phyloP scores from a whole-genome alignment of 306 rosid species.

The Rosa chinensis region DNA sequence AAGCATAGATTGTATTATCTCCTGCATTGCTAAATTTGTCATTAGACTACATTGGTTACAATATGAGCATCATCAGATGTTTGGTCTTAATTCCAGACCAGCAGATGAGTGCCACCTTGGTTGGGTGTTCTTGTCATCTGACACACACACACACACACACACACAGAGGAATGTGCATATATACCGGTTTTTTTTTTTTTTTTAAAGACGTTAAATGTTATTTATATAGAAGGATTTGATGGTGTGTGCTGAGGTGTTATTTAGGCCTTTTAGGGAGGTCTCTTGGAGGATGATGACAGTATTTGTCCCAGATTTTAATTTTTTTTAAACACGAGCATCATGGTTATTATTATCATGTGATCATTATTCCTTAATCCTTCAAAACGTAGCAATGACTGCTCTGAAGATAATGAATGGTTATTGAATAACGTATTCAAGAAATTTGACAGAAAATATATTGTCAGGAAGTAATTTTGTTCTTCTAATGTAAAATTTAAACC shows the following conservation, averaged over 20 bases:
- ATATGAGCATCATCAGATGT: not conserved
- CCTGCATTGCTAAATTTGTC: not conserved
- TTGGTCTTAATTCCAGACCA: constrained; percentile 1
- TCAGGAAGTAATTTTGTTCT: not conserved
- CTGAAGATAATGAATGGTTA: not conserved
- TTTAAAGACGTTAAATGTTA: not conserved
- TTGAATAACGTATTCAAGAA: not conserved
- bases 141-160: too few species aligned
- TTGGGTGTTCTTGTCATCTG: constrained; percentile 8
- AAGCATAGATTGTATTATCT: not conserved
- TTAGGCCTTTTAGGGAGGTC: not conserved
- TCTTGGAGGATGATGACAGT: not conserved
- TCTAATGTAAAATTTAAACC: not conserved
- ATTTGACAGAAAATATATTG: not conserved
- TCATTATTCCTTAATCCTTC: not conserved
- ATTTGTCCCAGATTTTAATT: not conserved
- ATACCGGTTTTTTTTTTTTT: not conserved
- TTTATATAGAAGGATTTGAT: not conserved
- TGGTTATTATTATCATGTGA: not conserved
- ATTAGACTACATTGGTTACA: not conserved
- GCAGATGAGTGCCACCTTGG: constrained; percentile 5
- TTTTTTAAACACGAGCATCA: not conserved
- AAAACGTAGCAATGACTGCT: not conserved
- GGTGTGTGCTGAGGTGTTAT: not conserved
- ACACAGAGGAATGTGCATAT: too few species aligned